Evolutionary conservation across 1,284 basidiomycete species (phyloP).

Genomic region (Melampsora occidentalis): DNA sequence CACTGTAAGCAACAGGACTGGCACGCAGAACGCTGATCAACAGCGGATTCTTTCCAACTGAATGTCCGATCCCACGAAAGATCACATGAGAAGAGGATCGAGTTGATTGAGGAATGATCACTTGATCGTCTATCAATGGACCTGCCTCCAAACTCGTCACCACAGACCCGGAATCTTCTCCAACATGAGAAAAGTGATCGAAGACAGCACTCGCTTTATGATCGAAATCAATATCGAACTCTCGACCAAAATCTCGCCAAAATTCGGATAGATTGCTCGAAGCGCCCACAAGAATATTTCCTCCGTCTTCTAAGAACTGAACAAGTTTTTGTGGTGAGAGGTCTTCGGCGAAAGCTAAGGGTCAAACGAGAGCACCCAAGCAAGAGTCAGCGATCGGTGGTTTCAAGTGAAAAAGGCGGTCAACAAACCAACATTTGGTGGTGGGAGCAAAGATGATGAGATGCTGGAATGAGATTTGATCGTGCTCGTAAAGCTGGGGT

Average conservation of each 20-base stretch:
- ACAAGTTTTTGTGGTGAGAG: slow-evolving; percentile 68
- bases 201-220: slow-evolving; percentile 55
- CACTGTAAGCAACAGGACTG: slow-evolving; percentile 59
- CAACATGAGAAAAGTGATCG: slow-evolving; percentile 56
- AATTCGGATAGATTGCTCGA: slow-evolving; percentile 61
- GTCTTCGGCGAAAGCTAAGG: slow-evolving; percentile 67
- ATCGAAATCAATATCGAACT: slow-evolving; percentile 61
- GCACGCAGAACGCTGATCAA: slow-evolving; percentile 77
- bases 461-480: slow-evolving; percentile 72
- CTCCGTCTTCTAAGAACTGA: slow-evolving; percentile 57
- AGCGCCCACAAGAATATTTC: slow-evolving; percentile 80
- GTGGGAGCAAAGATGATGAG: slow-evolving; percentile 78
- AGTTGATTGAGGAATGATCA: slow-evolving; percentile 64
- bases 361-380: neutral
- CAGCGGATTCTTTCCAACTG: slow-evolving; percentile 73
- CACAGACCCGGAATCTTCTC: slow-evolving; percentile 57
- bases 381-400: neutral
- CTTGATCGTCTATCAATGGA: slow-evolving; percentile 49
- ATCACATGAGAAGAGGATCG: slow-evolving; percentile 58
- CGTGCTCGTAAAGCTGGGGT: slow-evolving; percentile 68
- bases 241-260: slow-evolving; percentile 58
- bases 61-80: slow-evolving; percentile 74
- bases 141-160: slow-evolving; percentile 46
- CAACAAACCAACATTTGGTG: slow-evolving; percentile 65
- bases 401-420: neutral